Base-by-base conservation (phyloP, 768 basidiomycete genomes). In the Tephrocybe sp. region DNA sequence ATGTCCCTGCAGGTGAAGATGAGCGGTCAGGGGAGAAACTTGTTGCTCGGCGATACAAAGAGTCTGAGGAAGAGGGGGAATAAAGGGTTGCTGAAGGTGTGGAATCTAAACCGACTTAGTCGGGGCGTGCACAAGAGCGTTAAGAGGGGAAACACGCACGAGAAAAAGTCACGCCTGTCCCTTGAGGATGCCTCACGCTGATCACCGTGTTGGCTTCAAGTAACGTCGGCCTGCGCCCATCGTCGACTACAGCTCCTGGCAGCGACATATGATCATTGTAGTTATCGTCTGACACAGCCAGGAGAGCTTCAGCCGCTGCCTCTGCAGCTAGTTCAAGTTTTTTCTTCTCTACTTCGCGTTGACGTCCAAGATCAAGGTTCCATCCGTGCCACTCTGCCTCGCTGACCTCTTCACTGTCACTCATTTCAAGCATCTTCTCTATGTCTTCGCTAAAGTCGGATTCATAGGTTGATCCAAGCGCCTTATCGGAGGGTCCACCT, bases 351-450 rank as follows among this genome's bases (percentile, higher is more conserved):
- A 59, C 55, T 37, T 53, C 52, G 14, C 66, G 60, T 33, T 73
- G 69, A 2, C 72, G 58, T 6, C 73, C 68, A 38, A 86, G 49
- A 68, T 85, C 85, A 4, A 76, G 77, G 60, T 75, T 69, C 86
- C 86, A 88, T 1, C 79, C 81, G 3, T 78, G 71, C 86, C 86
- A 88, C 60, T 88, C 86, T 18, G 69, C 67, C 62, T 86, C 86
- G 57, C 74, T 76, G 20, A 73, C 78, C 21, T 77, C 72, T 4
- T 72, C 75, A 25, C 70, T 76, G 38, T 72, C 71, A 3, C 70
- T 72, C 21, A 64, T 52, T 8, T 61, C 66, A 10, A 61, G 53
- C 55, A 57, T 45, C 46, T 42, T 56, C 37, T 47, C 58, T 33
- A 42, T 60, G 11, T 59, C 58, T 36, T 70, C 71, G 4, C 55